phyloP scores from a whole-genome alignment of 805 yeast genomes.

The Candida koratica region DNA sequence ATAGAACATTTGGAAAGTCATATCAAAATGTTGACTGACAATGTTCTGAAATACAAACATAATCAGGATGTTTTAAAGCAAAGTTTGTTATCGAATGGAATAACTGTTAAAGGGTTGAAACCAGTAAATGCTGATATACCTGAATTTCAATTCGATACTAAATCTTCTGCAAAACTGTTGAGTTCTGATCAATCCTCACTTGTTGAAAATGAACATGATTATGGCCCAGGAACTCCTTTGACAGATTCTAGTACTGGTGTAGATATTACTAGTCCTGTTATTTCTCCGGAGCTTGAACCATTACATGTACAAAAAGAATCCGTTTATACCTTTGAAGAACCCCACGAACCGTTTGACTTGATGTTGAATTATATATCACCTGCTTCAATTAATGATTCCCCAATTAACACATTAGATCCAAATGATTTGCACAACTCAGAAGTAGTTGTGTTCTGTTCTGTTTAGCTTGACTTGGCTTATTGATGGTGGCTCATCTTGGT shows the following conservation, averaged over 20 bases:
- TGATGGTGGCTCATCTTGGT: slow-evolving; percentile 7
- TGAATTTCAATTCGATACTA: slow-evolving; percentile 10
- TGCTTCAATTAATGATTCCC: slow-evolving; percentile 37
- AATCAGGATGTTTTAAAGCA: slow-evolving; percentile 18
- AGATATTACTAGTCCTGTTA: slow-evolving; percentile 4
- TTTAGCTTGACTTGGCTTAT: not conserved
- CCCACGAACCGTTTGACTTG: slow-evolving; percentile 4
- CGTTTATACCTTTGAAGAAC: not conserved
- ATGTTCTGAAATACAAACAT: slow-evolving; percentile 21
- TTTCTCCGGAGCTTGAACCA: not conserved
- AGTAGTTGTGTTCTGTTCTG: slow-evolving; percentile 27
- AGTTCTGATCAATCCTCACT: not conserved
- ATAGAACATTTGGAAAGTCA: slow-evolving; percentile 77
- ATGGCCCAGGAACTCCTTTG: slow-evolving; percentile 1
- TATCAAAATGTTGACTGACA: slow-evolving; percentile 42
- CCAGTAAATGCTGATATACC: slow-evolving; percentile 8
- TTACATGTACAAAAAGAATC: slow-evolving; percentile 6
- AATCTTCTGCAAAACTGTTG: slow-evolving; percentile 6
- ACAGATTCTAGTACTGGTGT: not conserved
- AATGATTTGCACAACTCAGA: slow-evolving; percentile 44
- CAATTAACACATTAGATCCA: slow-evolving; percentile 24
- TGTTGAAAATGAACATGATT: not conserved
- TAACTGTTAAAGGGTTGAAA: slow-evolving; percentile 2
- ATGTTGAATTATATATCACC: slow-evolving; percentile 34
- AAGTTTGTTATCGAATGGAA: not conserved